Evolutionary conservation across 116 monocot genomes (phyloP).

Genomic region (Trichopus zeylanicus): DNA sequence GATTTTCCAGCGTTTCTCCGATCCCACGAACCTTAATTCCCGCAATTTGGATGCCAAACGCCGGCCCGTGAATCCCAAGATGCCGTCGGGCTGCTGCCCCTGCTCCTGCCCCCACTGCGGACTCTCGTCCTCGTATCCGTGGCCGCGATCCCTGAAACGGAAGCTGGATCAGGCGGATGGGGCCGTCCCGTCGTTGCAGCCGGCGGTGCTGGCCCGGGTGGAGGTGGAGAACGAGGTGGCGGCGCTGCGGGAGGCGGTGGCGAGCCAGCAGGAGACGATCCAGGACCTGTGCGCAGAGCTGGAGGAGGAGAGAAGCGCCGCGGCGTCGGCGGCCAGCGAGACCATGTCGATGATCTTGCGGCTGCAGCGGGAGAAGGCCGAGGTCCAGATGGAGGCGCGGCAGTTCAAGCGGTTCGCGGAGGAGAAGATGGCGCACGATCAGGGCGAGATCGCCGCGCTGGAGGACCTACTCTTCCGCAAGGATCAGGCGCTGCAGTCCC

Average conservation of each 20-base stretch:
- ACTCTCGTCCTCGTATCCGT: not conserved
- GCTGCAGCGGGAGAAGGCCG: constrained; percentile 72
- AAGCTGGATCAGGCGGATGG: constrained; percentile 8
- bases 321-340: constrained; percentile 51
- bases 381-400: constrained; percentile 55
- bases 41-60: not conserved
- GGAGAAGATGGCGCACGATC: constrained; percentile 59
- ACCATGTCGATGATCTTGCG: constrained; percentile 73
- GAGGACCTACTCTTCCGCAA: constrained; percentile 44
- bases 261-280: constrained; percentile 35
- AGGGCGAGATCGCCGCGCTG: constrained; percentile 32
- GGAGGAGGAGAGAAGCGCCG: constrained; percentile 52
- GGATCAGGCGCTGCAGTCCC: constrained; percentile 30
- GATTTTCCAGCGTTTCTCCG: too few relatives aligned
- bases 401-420: constrained; percentile 55
- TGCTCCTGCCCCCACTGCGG: constrained; percentile 11
- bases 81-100: not conserved
- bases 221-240: constrained; percentile 39
- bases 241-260: constrained; percentile 39
- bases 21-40: too few relatives aligned
- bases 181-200: not conserved
- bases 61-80: not conserved
- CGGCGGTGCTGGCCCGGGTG: constrained; percentile 12
- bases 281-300: constrained; percentile 48
- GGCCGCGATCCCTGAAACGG: constrained; percentile 37